Evolutionary conservation across 208 protist genomes (phyloP), one percentile per base, ranked within the genome.

Genomic region (Leishmania braziliensis): DNA sequence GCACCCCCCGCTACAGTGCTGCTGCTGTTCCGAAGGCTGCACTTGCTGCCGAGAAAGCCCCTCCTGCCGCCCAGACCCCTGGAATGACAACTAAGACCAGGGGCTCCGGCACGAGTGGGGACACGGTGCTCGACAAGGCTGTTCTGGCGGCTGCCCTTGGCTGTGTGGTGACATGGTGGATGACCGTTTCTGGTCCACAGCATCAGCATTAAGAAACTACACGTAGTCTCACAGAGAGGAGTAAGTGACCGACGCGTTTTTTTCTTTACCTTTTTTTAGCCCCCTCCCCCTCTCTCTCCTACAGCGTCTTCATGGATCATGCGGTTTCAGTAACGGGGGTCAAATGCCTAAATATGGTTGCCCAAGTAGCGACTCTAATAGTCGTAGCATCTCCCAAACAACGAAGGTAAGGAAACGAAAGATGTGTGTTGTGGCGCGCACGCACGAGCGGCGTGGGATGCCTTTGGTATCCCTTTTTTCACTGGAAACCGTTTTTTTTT

Each of bases 81-180:
- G 29, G 84, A 75, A 77, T 88, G 82, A 92, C 90, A 26, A 89
- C 84, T 18, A 84, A 88, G 8, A 84, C 90, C 68, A 92, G 94
- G 43, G 92, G 92, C 12, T 82, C 81, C 16, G 83, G 89, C 53
- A 78, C 84, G 36, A 85, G 88, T n/a, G 88, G 89, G 10, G 93
- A 97, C 81, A 90, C 91, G 12, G 29, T 90, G 9, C 66, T 93
- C 3, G 94, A 97, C 85, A 97, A 97, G 87, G 75, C 78, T 12
- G 23, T 97, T 26, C 80, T 95, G 29, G 80, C 77, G 36, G 86
- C 63, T 2, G 81, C 84, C 54, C 43, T 94, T 29, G 56, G 39
- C 74, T 83, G 82, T n/a, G 75, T 95, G 39, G 70, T 75, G 66
- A 80, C 48, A 23, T 97, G 94, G 94, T 91, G 88, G 84, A 74